Evolutionary conservation across 257 asterid genomes (phyloP).

Genomic region (Paulownia fortunei): DNA sequence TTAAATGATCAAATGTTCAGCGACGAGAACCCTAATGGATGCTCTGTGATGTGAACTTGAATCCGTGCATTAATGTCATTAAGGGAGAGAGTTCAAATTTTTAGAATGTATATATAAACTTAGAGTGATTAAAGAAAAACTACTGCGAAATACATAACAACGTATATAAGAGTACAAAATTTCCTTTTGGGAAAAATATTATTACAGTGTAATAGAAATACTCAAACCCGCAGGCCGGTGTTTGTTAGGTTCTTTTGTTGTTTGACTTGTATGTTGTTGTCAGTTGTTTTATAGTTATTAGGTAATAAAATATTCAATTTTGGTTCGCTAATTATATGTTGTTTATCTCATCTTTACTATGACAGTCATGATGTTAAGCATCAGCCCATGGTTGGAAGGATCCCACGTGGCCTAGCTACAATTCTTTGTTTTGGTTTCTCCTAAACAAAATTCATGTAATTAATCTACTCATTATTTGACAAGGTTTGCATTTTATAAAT

Average conservation of each 20-base stretch:
- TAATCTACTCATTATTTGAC: too few species aligned
- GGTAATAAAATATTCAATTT: slow-evolving; percentile 31
- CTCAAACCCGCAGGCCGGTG: slow-evolving; percentile 37
- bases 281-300: slow-evolving; percentile 19
- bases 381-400: slow-evolving; percentile 1
- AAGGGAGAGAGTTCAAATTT: slow-evolving; percentile 22
- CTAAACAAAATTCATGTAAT: neutral
- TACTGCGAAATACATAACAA: neutral
- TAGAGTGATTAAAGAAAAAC: neutral
- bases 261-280: slow-evolving; percentile 27
- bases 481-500: too few species aligned
- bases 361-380: neutral
- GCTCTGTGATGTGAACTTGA: slow-evolving; percentile 70
- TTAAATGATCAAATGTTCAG: slow-evolving; percentile 65
- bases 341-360: slow-evolving; percentile 24
- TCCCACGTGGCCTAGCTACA: slow-evolving; percentile 37
- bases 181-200: neutral
- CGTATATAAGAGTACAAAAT: slow-evolving; percentile 15
- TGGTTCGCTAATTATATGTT: slow-evolving; percentile 24
- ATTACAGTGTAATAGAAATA: slow-evolving; percentile 16
- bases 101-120: slow-evolving; percentile 48
- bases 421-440: too few species aligned
- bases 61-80: too few species aligned
- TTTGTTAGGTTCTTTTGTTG: slow-evolving; percentile 43
- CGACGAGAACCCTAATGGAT: slow-evolving; percentile 90